Evolutionary conservation across 352 stramenopile species (phyloP).

Genomic region (Thalassiosira livingstoniorum): DNA sequence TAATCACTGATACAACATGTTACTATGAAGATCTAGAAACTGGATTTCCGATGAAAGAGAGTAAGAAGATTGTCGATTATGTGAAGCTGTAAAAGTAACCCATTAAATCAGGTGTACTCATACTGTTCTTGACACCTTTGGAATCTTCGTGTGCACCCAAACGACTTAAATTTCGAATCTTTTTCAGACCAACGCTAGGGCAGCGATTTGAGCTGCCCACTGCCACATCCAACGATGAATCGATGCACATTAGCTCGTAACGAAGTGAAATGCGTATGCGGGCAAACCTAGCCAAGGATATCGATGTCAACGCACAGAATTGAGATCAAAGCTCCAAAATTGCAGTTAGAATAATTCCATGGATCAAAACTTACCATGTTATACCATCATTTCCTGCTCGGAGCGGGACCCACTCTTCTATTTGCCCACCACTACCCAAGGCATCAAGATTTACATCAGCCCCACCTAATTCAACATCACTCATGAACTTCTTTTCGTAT

Average conservation of each 20-base stretch:
- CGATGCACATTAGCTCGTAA: constrained; percentile 84
- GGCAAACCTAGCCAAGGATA: constrained; percentile 75
- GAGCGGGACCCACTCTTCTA: constrained; percentile 86
- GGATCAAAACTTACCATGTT: constrained; percentile 72
- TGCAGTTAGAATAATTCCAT: too few relatives aligned
- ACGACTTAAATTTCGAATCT: constrained; percentile 77
- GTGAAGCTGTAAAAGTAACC: too few relatives aligned
- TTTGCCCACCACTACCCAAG: constrained; percentile 76
- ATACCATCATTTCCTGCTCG: constrained; percentile 81
- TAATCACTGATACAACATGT: too few relatives aligned
- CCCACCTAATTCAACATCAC: constrained; percentile 76
- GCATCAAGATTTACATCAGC: constrained; percentile 84
- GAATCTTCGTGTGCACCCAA: constrained; percentile 77
- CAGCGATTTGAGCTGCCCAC: constrained; percentile 42
- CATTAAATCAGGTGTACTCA: constrained; percentile 66
- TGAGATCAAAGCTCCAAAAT: too few relatives aligned
- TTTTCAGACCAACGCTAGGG: constrained; percentile 75
- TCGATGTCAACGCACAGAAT: too few relatives aligned
- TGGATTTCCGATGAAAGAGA: too few relatives aligned
- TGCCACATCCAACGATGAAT: constrained; percentile 41
- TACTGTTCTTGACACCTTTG: constrained; percentile 57
- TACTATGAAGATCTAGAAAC: too few relatives aligned
- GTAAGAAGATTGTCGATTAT: too few relatives aligned
- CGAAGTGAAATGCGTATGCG: constrained; percentile 81
- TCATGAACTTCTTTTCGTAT: constrained; percentile 88